phyloP scores from a whole-genome alignment of 2,329 filamentous ascomycete species.

The Cytospora schulzeri region DNA sequence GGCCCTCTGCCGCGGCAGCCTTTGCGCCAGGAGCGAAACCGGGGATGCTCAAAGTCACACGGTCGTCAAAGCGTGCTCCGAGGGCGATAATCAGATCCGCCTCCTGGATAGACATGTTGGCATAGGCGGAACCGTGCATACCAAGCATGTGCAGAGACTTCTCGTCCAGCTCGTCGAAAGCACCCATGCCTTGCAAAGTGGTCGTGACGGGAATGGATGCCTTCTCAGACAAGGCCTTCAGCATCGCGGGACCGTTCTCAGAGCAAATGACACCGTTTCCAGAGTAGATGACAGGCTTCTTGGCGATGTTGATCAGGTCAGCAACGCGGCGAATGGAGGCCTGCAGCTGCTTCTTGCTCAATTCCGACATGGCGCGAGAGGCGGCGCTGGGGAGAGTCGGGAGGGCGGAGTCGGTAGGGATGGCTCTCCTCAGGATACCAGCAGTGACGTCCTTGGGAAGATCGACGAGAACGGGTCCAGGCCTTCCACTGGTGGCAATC shows the following conservation, averaged over 20 bases:
- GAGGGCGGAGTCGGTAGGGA: constrained; percentile 73
- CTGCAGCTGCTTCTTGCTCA: constrained; percentile 72
- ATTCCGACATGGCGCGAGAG: constrained; percentile 74
- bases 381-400: constrained; percentile 85
- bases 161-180: constrained; percentile 87
- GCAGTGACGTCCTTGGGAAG: constrained; percentile 96
- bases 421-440: constrained; percentile 77
- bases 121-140: constrained; percentile 96
- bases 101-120: constrained; percentile 97
- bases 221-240: constrained; percentile 89
- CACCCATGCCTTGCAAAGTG: constrained; percentile 90
- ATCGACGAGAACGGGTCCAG: constrained; percentile 93
- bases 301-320: constrained; percentile 79
- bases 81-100: constrained; percentile 94
- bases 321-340: constrained; percentile 76
- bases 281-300: constrained; percentile 94
- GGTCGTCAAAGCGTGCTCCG: constrained; percentile 93
- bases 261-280: constrained; percentile 85
- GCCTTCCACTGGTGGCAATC: constrained; percentile 91
- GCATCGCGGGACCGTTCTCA: constrained; percentile 74
- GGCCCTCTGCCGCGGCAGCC: constrained; percentile 78
- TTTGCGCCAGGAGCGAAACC: constrained; percentile 91
- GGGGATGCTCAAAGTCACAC: constrained; percentile 77
- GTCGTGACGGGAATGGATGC: constrained; percentile 91
- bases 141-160: constrained; percentile 98